Conservation (phyloP, 2,329 filamentous ascomycete species). For the Xylaria sp. region DNA sequence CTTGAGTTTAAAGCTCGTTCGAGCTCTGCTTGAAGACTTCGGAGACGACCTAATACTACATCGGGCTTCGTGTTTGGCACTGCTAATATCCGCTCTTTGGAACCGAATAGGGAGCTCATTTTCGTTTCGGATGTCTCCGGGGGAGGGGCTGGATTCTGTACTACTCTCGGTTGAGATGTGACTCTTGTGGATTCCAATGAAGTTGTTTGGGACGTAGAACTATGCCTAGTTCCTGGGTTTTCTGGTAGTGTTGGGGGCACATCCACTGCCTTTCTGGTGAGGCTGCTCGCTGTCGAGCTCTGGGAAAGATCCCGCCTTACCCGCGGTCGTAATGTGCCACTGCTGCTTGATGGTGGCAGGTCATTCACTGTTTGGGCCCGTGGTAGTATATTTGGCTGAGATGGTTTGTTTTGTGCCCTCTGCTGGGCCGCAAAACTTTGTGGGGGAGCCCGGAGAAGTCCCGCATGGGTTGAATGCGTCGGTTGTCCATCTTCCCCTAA, state of each 20-base stretch:
- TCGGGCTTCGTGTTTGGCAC: constrained; percentile 68
- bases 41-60: constrained; percentile 64
- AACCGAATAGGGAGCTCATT: constrained; percentile 63
- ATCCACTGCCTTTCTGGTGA: constrained; percentile 37
- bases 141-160: constrained; percentile 20
- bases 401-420: constrained; percentile 64
- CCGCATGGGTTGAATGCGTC: constrained; percentile 52
- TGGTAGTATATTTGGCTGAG: constrained; percentile 40
- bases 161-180: constrained; percentile 26
- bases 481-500: constrained; percentile 51
- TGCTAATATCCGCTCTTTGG: constrained; percentile 60
- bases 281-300: constrained; percentile 42
- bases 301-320: constrained; percentile 43
- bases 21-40: constrained; percentile 66
- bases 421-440: constrained; percentile 76
- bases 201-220: constrained; percentile 22
- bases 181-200: constrained; percentile 21
- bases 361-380: constrained; percentile 50
- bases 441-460: constrained; percentile 63
- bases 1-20: constrained; percentile 71
- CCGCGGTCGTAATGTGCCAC: constrained; percentile 46
- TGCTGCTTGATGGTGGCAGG: constrained; percentile 46
- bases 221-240: constrained; percentile 17
- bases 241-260: constrained; percentile 29
- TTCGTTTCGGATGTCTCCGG: constrained; percentile 24